Base-by-base conservation (phyloP, 352 stramenopile genomes). In the Thraustochytrium aureum region DNA sequence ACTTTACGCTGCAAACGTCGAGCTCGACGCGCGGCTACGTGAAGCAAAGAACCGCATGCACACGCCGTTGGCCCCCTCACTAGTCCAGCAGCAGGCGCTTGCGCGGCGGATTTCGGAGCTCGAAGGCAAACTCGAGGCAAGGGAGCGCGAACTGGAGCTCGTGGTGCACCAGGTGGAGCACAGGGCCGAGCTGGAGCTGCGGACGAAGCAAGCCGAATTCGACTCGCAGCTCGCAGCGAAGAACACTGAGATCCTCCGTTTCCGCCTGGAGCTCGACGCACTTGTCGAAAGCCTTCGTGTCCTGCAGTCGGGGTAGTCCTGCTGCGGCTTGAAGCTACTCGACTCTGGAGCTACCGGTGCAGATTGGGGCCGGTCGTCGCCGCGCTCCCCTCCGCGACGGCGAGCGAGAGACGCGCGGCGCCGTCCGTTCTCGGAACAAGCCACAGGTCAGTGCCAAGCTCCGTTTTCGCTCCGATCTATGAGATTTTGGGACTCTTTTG, bases 31-130 rank as follows among this genome's bases (percentile, higher is more conserved):
- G 39, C 65, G 61, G 14, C 67, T 84, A 2, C 12, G 33, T 22
- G 72, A 83, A 33, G 72, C 72, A 10, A 83, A 84, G 42, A 54
- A 39, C 2, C 47, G 64, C 5, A 33, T 84, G 20, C 14, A 81
- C 2, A 39, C 37, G 79, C 54, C 75, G 32, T 7, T 35, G 17
- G 61, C 54, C 2, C 59, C 75, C 17, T 61, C 52, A 35, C 83
- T 84, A 72, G n/a, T 73, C 30, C 79, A 83, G 79, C 65, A 83
- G 54, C 79, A 84, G 52, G 69, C 56, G 33, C 45, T 84, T 2
- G 61, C 69, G 43, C 41, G 79, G 30, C 33, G 62, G 22, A 41
- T 82, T 35, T 47, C 60, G 12, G 72, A 83, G 3, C 60, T 84
- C 52, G 79, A 84, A 59, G 54, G 42, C 17, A 41, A 62, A 6